Conservation (phyloP, 2,329 filamentous ascomycete genomes). For the Pseudogymnoascus sp. region DNA sequence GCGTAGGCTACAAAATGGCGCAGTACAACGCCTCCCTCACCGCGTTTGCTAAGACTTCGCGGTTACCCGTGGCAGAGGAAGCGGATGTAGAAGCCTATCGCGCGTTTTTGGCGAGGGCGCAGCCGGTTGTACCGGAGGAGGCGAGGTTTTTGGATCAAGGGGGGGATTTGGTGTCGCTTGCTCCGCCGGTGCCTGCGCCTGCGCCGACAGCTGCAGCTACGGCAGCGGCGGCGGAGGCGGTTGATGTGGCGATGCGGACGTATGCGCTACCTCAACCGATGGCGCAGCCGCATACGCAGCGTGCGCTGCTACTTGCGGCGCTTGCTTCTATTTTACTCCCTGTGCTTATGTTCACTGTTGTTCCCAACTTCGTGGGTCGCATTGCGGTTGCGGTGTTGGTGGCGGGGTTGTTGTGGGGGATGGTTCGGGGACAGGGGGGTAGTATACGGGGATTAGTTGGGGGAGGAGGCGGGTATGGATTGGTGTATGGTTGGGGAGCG, state of each 20-base stretch:
- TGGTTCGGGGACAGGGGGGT: slow-evolving; percentile 23
- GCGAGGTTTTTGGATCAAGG: slow-evolving; percentile 41
- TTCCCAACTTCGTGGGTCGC: slow-evolving; percentile 48
- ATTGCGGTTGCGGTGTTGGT: slow-evolving; percentile 49
- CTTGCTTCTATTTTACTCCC: slow-evolving; percentile 46
- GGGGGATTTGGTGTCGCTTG: slow-evolving; percentile 27
- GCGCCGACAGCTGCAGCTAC: slow-evolving; percentile 9
- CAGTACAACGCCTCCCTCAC: slow-evolving; percentile 43
- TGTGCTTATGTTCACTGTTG: slow-evolving; percentile 48
- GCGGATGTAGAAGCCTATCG: not conserved
- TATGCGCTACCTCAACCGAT: slow-evolving; percentile 23
- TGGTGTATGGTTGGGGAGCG: slow-evolving; percentile 21
- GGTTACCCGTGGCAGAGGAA: not conserved
- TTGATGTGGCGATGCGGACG: not conserved
- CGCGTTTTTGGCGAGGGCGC: not conserved
- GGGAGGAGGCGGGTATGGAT: slow-evolving; percentile 20
- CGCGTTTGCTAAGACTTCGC: not conserved
- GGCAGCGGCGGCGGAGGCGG: not conserved
- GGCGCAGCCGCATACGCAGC: slow-evolving; percentile 20
- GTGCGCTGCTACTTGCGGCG: slow-evolving; percentile 18
- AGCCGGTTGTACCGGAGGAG: not conserved
- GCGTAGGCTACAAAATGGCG: slow-evolving; percentile 56
- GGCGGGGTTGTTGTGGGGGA: slow-evolving; percentile 32
- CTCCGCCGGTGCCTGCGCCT: not conserved
- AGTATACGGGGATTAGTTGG: slow-evolving; percentile 12